Evolutionary conservation across 768 basidiomycete species (phyloP).

Genomic region (Naganishia friedmannii): DNA sequence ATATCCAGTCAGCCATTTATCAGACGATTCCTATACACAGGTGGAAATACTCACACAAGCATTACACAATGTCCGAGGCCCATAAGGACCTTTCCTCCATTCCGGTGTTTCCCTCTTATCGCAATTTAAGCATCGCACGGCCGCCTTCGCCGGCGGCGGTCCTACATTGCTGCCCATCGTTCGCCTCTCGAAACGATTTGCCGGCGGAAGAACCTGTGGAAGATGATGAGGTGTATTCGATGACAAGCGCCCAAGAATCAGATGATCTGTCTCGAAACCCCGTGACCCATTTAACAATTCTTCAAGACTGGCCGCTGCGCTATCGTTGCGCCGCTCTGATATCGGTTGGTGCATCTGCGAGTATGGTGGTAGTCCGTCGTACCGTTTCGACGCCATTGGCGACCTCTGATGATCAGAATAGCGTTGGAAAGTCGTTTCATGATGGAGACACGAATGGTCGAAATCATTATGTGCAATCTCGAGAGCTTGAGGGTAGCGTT

Average conservation of each 20-base stretch:
- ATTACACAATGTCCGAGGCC: constrained; percentile 52
- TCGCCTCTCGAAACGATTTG: not conserved
- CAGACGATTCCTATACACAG: no score
- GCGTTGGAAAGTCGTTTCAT: not conserved
- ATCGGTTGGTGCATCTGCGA: not conserved
- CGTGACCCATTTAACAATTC: not conserved
- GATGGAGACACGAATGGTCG: not conserved
- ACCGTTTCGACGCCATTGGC: not conserved
- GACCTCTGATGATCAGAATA: not conserved
- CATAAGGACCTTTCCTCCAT: constrained; percentile 52
- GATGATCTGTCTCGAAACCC: not conserved
- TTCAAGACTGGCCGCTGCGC: not conserved
- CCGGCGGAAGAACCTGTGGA: not conserved
- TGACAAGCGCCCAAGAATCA: not conserved
- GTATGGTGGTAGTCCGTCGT: not conserved
- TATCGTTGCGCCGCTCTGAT: not conserved
- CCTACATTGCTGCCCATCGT: not conserved
- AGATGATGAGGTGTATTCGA: not conserved
- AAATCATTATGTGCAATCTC: not conserved
- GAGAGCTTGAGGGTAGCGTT: not conserved
- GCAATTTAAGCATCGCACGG: constrained; percentile 43
- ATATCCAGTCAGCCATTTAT: no score
- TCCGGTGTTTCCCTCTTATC: constrained; percentile 52
- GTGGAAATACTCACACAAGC: constrained; percentile 42
- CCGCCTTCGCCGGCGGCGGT: not conserved